Conservation (phyloP, 2,329 filamentous ascomycete genomes). For the Diaporthe destruens region DNA sequence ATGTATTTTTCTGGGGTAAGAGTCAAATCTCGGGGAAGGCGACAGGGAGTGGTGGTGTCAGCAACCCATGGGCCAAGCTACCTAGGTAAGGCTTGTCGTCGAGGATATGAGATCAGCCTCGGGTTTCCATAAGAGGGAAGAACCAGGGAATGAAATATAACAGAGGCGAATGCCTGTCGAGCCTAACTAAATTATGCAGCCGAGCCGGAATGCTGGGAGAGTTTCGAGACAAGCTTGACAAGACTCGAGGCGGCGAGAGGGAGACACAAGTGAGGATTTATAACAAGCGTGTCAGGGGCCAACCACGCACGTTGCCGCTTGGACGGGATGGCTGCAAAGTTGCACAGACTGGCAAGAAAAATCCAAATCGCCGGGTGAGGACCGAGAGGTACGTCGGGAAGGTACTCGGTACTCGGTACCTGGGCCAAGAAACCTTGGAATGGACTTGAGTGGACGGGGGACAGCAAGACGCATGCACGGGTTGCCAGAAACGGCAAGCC, state of each 20-base stretch:
- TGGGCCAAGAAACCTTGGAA: neutral
- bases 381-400: neutral
- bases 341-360: neutral
- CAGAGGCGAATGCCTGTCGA: slow-evolving; percentile 4
- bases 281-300: slow-evolving; percentile 13
- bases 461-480: neutral
- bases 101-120: slow-evolving; percentile 13
- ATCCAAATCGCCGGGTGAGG: slow-evolving; percentile 25
- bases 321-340: slow-evolving; percentile 17
- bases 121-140: slow-evolving; percentile 28
- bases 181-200: slow-evolving; percentile 10
- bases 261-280: slow-evolving; percentile 23
- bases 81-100: neutral
- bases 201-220: slow-evolving; percentile 7
- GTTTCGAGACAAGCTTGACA: neutral
- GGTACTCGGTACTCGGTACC: slow-evolving; percentile 4
- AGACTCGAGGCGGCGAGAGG: slow-evolving; percentile 8
- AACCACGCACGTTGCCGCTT: slow-evolving; percentile 10
- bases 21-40: neutral
- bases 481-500: neutral
- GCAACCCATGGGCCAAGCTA: slow-evolving; percentile 16
- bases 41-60: slow-evolving; percentile 1
- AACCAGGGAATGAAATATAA: neutral
- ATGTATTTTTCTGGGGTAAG: neutral
- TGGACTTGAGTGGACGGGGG: slow-evolving; percentile 14